Base-by-base conservation (phyloP, 208 protist genomes). In the Trypanosoma scelopori region DNA sequence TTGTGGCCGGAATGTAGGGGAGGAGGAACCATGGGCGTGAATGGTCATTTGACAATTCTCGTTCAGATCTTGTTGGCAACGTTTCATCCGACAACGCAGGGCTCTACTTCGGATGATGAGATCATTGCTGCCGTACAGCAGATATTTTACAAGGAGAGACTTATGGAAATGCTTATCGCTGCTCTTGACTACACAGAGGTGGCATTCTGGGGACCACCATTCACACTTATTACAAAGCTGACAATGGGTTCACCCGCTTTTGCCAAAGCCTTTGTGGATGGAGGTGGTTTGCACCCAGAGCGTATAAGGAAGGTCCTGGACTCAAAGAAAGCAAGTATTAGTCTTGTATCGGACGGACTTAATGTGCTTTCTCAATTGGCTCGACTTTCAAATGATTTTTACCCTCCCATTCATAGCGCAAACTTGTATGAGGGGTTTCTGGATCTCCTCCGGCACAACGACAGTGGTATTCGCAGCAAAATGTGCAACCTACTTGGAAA, bases 401-500 rank as follows among this genome's bases (percentile, higher is more conserved):
- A 98, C 69, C 74, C 79, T 20, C 45, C 74, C 12, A 94, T 98
- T 61, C 79, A 97, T 62, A 80, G 81, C 7, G 76, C 91, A 5
- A 82, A 91, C 61, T 46, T 98, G 5, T 97, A 91, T 78, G 67
- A 74, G 32, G 71, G 39, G 20, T 78, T 97, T 28, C 57, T 72
- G 22, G 61, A 76, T 13, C 73, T 97, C 22, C 51, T 97, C 5
- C 53, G 76, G 27, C 83, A 96, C 55, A 55, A 64, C 4, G 92
- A 97, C 41, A 78, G 78, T 35, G 79, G 81, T 9, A 68, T 98
- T 30, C 84, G 94, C 0, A 71, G 93, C 16, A 98, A 98, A 55
- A 88, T 89, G 58, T 99, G 96, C 76, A 97, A 95, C 41, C 78
- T 99, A 2, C 69, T 99, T 47, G 96, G 96, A 15, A 98, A 98